Conservation (phyloP, 1,284 basidiomycete genomes). For the Apiotrichum gracile region DNA sequence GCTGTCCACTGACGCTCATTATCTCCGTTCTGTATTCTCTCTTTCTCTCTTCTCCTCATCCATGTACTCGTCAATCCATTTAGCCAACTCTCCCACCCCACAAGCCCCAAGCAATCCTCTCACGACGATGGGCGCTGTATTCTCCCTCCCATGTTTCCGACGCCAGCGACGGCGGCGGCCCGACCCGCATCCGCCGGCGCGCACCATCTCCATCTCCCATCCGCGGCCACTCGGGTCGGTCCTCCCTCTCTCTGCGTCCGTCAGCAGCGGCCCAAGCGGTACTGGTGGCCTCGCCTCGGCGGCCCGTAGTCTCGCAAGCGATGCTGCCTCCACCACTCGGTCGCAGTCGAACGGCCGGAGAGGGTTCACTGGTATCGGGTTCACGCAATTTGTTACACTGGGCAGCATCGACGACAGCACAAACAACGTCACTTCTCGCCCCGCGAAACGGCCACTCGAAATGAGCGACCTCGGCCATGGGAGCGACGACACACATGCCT, state of each 20-base stretch:
- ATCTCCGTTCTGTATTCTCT: not conserved
- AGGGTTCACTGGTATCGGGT: too few species aligned
- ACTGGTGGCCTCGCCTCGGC: too few species aligned
- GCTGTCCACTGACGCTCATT: too few species aligned
- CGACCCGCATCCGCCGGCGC: not conserved
- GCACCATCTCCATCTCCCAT: not conserved
- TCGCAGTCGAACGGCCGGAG: not conserved
- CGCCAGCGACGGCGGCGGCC: not conserved
- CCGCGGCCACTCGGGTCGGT: not conserved
- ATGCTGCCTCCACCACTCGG: not conserved
- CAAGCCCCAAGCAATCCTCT: not conserved
- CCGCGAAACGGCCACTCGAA: too few species aligned
- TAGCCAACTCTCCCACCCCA: not conserved
- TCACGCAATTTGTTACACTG: too few species aligned
- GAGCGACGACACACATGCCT: too few species aligned
- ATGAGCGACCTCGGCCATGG: too few species aligned
- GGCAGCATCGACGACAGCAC: too few species aligned
- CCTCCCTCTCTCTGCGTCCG: not conserved
- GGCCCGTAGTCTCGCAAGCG: not conserved
- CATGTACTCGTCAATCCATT: not conserved
- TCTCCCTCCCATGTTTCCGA: slow-evolving; percentile 3
- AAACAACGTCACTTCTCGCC: too few species aligned
- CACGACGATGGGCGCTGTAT: slow-evolving; percentile 5
- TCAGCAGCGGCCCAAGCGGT: not conserved
- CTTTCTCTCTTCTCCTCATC: not conserved